Conservation (phyloP, 2,329 filamentous ascomycete genomes). For the Teratosphaeria epicoccoides region DNA sequence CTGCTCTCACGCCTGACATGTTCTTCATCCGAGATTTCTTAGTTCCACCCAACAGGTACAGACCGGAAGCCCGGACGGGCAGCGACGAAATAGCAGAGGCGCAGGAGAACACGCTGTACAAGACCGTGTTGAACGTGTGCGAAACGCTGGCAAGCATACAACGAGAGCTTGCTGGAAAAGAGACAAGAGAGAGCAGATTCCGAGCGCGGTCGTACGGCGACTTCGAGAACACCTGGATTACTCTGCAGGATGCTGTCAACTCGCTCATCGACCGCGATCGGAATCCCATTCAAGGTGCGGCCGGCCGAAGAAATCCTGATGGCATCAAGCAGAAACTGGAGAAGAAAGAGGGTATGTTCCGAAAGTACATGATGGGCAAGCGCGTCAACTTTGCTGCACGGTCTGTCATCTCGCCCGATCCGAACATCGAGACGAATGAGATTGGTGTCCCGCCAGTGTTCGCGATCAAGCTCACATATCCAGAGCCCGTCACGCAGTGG, state of each 20-base stretch:
- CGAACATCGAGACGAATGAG: constrained; percentile 97
- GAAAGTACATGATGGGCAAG: constrained; percentile 99
- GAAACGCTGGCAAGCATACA: constrained; percentile 64
- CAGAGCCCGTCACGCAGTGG: constrained; percentile 92
- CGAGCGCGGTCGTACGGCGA: constrained; percentile 58
- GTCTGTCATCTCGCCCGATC: constrained; percentile 95
- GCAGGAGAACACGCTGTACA: constrained; percentile 73
- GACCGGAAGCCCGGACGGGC: constrained; percentile 75
- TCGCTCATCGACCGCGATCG: constrained; percentile 83
- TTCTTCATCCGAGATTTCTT: constrained; percentile 84
- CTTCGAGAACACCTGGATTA: constrained; percentile 70
- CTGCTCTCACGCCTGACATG: constrained; percentile 51
- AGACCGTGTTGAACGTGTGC: constrained; percentile 66
- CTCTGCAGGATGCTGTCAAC: constrained; percentile 82
- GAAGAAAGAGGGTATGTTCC: constrained; percentile 96
- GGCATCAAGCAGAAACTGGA: constrained; percentile 97
- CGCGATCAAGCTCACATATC: constrained; percentile 89
- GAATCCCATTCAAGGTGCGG: constrained; percentile 68
- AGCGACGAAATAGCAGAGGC: constrained; percentile 75
- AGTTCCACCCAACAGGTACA: constrained; percentile 84
- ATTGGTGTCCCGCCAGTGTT: constrained; percentile 98
- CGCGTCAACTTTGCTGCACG: constrained; percentile 96
- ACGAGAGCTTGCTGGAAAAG: constrained; percentile 49
- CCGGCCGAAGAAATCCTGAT: constrained; percentile 70
- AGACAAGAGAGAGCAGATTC: constrained; percentile 31